These are phyloP conservation scores for Nitzschia inconspicua DNA, from an alignment of 108 stramenopile species.

Conservation along the genomic window DNA sequence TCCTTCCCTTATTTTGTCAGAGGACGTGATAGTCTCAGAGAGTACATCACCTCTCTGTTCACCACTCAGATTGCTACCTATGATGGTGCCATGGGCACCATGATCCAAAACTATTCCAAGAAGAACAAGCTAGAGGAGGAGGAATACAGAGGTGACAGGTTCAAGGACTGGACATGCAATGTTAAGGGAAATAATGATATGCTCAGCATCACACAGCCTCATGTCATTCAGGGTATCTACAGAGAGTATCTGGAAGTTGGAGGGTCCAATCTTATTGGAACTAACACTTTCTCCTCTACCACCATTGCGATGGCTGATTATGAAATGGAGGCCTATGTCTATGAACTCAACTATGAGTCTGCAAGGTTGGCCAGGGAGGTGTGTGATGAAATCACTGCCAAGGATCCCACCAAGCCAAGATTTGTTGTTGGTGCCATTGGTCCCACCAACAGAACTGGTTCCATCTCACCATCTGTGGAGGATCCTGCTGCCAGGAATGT, in stretches of 20 bases:
- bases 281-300: slow-evolving; percentile 95
- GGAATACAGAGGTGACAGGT: slow-evolving; percentile 90
- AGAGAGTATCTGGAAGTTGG: slow-evolving; percentile 83
- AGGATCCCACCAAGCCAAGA: slow-evolving; percentile 89
- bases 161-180: slow-evolving; percentile 79
- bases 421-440: slow-evolving; percentile 95
- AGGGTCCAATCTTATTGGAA: slow-evolving; percentile 91
- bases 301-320: slow-evolving; percentile 97
- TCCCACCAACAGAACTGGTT: slow-evolving; percentile 94
- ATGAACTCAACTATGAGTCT: slow-evolving; percentile 89
- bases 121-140: slow-evolving; percentile 86
- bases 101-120: slow-evolving; percentile 94
- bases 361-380: slow-evolving; percentile 91
- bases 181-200: slow-evolving; percentile 98
- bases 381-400: slow-evolving; percentile 89
- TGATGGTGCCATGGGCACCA: slow-evolving; percentile 97
- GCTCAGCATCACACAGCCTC: slow-evolving; percentile 90
- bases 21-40: slow-evolving; percentile 79
- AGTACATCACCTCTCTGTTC: slow-evolving; percentile 81
- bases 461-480: slow-evolving; percentile 93
- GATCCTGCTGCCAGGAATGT: slow-evolving; percentile 91
- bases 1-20: slow-evolving; percentile 83
- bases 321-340: slow-evolving; percentile 88
- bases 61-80: slow-evolving; percentile 79
- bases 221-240: slow-evolving; percentile 92